Evolutionary conservation across 345 rosid species (phyloP).

Genomic region (Eucalyptus curtisii): DNA sequence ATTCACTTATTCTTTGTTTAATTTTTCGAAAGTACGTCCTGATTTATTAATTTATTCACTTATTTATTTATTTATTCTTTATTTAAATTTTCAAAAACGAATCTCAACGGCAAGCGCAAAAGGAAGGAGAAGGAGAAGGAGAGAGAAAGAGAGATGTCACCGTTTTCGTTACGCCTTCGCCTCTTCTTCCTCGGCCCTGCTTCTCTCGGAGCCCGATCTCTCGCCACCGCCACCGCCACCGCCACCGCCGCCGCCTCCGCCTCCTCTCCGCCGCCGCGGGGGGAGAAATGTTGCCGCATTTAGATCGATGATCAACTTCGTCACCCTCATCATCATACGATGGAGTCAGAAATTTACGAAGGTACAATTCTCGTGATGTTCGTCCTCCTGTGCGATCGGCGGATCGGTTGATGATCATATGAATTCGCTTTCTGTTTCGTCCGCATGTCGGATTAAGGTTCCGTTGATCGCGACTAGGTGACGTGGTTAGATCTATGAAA

Average conservation of each 20-base stretch:
- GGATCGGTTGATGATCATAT: neutral
- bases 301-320: neutral
- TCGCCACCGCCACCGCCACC: neutral
- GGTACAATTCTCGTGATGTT: neutral
- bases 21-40: neutral
- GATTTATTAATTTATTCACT: neutral
- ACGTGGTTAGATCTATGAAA: neutral
- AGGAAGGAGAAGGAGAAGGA: neutral
- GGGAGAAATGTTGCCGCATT: neutral
- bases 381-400: neutral
- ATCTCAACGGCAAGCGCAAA: neutral
- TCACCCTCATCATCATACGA: neutral
- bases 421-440: neutral
- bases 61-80: neutral
- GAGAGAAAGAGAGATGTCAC: neutral
- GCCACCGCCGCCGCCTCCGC: neutral
- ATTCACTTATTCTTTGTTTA: neutral
- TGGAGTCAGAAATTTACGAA: neutral
- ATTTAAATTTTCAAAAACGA: neutral
- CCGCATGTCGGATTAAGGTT: neutral
- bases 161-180: neutral
- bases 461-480: neutral
- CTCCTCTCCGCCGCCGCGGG: neutral
- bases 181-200: neutral
- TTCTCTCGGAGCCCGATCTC: neutral